A percentile compares a stretch with the other conserved stretches of the same genome.
These are phyloP conservation scores for Raffaelea deltoideospora DNA, from an alignment of 2,329 filamentous ascomycete genomes.

Conservation along the genomic window DNA sequence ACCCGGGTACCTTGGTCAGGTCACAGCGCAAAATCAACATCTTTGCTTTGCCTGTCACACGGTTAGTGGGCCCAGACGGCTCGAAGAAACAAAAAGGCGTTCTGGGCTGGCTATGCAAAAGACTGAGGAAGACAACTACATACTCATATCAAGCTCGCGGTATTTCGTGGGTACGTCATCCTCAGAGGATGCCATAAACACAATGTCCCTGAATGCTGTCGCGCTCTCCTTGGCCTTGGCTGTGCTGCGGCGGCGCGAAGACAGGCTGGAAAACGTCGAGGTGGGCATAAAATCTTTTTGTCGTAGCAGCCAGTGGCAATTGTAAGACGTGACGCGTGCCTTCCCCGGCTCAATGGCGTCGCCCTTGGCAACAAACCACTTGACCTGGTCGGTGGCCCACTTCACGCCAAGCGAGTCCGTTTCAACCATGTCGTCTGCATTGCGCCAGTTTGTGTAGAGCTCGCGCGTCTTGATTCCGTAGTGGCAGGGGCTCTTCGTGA, in stretches of 20 bases:
- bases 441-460: slow-evolving; percentile 8
- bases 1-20: slow-evolving; percentile 10
- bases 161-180: slow-evolving; percentile 8
- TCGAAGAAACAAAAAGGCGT: too few relatives aligned
- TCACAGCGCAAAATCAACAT: slow-evolving; percentile 10
- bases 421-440: slow-evolving; percentile 5
- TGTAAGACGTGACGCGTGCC: slow-evolving; percentile 6
- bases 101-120: too few relatives aligned
- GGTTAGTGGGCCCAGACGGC: too few relatives aligned
- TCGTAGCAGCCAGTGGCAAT: slow-evolving; percentile 11
- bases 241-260: slow-evolving; percentile 1
- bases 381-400: slow-evolving; percentile 13
- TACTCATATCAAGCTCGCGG: slow-evolving; percentile 7
- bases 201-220: slow-evolving; percentile 9
- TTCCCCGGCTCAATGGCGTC: slow-evolving; percentile 11
- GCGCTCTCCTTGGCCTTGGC: neutral
- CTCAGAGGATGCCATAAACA: slow-evolving; percentile 10
- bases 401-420: slow-evolving; percentile 8
- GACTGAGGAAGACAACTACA: too few relatives aligned
- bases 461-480: slow-evolving; percentile 12
- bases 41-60: slow-evolving; percentile 5
- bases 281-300: slow-evolving; percentile 5
- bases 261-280: neutral
- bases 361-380: slow-evolving; percentile 12
- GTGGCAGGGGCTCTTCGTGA: slow-evolving; percentile 8